phyloP scores from a whole-genome alignment of 148 eudicot genomes.

The Camellia sinensis region DNA sequence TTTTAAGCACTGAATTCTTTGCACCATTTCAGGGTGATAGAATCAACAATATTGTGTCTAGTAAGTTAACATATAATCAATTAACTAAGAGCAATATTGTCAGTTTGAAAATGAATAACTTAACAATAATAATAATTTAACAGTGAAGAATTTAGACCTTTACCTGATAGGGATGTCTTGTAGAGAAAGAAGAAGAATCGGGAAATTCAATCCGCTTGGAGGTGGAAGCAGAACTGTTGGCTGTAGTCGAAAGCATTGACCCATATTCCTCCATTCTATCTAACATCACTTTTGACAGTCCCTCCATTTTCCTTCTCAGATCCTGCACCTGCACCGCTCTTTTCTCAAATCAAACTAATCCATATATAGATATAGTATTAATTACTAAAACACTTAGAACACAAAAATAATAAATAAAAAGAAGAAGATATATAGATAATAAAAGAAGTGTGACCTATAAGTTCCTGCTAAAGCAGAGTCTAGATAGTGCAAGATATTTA shows the following conservation, averaged over 20 bases:
- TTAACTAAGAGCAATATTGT: neutral
- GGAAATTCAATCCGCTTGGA: constrained; percentile 56
- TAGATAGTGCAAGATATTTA: too few relatives aligned
- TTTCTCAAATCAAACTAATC: constrained; percentile 2
- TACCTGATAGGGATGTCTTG: constrained; percentile 49
- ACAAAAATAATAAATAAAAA: too few relatives aligned
- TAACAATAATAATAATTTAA: neutral
- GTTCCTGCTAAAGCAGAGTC: too few relatives aligned
- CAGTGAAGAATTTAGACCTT: constrained; percentile 1
- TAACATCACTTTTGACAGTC: constrained; percentile 66
- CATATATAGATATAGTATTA: too few relatives aligned
- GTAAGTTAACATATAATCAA: neutral
- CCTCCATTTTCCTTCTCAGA: constrained; percentile 68
- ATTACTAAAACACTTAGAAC: too few relatives aligned
- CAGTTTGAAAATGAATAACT: neutral
- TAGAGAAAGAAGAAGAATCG: constrained; percentile 33
- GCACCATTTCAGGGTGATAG: too few relatives aligned
- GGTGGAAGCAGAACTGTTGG: constrained; percentile 54
- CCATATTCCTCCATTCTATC: constrained; percentile 75
- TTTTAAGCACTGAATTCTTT: too few relatives aligned
- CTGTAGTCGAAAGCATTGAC: constrained; percentile 44
- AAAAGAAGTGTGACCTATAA: too few relatives aligned
- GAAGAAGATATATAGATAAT: too few relatives aligned
- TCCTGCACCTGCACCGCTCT: constrained; percentile 48
- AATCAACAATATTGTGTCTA: neutral